Evolutionary conservation across 176 grass and related monocot genomes (phyloP), one percentile per base, ranked within the genome.

Genomic region (Lolium rigidum): DNA sequence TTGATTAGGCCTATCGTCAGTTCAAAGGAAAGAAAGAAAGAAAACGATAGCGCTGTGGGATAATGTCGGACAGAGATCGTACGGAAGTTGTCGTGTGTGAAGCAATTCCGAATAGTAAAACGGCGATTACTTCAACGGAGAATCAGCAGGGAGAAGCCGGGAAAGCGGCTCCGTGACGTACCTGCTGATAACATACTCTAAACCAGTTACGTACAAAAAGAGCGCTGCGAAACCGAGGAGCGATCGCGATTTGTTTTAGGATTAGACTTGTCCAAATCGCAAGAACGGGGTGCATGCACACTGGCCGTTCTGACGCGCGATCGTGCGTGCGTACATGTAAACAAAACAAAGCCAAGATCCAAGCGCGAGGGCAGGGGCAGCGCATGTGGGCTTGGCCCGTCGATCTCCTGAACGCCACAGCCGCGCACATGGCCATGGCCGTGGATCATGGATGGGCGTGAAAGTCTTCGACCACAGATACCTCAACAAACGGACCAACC

Each of bases 301-400:
- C 43, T 73, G 43, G 0, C 70, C 0, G 6, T 7, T 9, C 35
- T 15, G 61, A 67, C 44, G 44, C 44, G 21, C 48, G 74, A 77
- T 54, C 31, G 31, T 35, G 31, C 20, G 69, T 31, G 2, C 9
- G 63, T 44, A 8, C 20, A 4, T 8, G 18, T 21, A 70, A 22
- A 12, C 31, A 35, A 39, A 20, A 18, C 4, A 70, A 21, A 70
- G 37, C 67, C 7, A 25, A 25, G 2, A 49, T 0, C 21, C 21
- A 18, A 18, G 44, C 24, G 39, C 76, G 26, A 69, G 37, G 16
- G 16, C 16, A 39, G 51, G 18, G 8, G 73, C 57, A 56, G 44
- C 55, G 75, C 87, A 88, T 88, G 87, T 88, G 87, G 43, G 28
- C 28, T 50, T 20, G 77, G 44, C 70, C 70, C 43, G 39, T 12